phyloP scores from a whole-genome alignment of 352 stramenopile species.

The Phytophthora megakarya region DNA sequence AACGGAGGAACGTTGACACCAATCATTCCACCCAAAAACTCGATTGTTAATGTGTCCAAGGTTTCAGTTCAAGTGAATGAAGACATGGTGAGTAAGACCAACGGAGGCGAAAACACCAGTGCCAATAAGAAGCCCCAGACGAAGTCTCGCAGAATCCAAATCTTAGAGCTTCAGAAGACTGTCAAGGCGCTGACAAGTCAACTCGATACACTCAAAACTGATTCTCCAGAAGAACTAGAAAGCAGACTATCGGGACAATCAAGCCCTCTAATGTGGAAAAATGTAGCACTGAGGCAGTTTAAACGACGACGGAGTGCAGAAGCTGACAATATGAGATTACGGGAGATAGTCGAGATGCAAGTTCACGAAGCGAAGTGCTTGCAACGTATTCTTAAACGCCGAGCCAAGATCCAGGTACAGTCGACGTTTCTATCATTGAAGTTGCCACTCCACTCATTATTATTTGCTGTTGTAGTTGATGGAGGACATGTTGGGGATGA shows the following conservation, averaged over 20 bases:
- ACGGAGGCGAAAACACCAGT: too few species aligned
- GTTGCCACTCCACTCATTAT: background rate
- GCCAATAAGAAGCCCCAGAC: too few species aligned
- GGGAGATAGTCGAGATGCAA: conserved; percentile 32
- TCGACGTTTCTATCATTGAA: background rate
- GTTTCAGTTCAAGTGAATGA: too few species aligned
- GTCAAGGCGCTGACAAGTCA: conserved; percentile 5
- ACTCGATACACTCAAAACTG: conserved; percentile 15
- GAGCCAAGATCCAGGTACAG: conserved; percentile 32
- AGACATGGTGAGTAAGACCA: too few species aligned
- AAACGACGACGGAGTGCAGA: conserved; percentile 20
- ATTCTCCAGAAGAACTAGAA: background rate
- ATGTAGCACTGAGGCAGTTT: conserved; percentile 24
- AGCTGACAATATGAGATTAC: conserved; percentile 29
- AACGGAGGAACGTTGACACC: too few species aligned
- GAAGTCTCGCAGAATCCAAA: conserved; percentile 20
- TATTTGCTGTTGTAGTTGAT: conserved; percentile 1
- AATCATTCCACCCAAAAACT: too few species aligned
- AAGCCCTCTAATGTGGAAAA: conserved; percentile 24
- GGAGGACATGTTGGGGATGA: conserved; percentile 21
- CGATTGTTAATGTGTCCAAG: too few species aligned
- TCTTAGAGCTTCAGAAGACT: background rate
- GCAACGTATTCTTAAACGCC: conserved; percentile 35
- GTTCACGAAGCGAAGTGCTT: conserved; percentile 33
- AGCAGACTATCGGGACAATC: background rate